Evolutionary conservation across 768 basidiomycete genomes (phyloP).

Genomic region (Lactifluus echinatus): DNA sequence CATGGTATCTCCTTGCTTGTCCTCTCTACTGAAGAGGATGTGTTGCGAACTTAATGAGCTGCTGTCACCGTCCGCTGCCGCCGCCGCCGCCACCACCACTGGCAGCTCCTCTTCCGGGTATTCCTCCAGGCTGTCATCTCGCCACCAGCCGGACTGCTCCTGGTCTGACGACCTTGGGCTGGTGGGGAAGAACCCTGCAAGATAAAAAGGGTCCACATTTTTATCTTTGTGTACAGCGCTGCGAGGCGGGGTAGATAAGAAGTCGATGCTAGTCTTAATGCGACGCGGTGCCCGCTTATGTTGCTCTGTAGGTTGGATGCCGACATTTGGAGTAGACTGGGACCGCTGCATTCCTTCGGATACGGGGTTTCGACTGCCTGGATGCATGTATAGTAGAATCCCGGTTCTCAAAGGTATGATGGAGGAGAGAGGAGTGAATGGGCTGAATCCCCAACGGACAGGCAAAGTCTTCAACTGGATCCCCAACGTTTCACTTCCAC

Average conservation of each 20-base stretch:
- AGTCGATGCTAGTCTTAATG: slow-evolving; percentile 19
- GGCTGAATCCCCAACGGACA: slow-evolving; percentile 11
- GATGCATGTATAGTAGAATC: slow-evolving; percentile 5
- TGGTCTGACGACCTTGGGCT: slow-evolving; percentile 22
- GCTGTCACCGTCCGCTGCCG: slow-evolving; percentile 22
- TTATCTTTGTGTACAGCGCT: slow-evolving; percentile 23
- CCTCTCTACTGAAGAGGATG: slow-evolving; percentile 26
- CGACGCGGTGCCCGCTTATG: slow-evolving; percentile 9
- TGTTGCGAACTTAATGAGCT: slow-evolving; percentile 22
- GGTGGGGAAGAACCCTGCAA: slow-evolving; percentile 42
- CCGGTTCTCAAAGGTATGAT: neutral
- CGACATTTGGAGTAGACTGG: slow-evolving; percentile 26
- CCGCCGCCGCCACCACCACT: too few species aligned
- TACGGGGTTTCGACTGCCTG: neutral
- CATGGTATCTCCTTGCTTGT: slow-evolving; percentile 31
- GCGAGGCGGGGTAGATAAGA: slow-evolving; percentile 14
- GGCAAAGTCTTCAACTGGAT: neutral
- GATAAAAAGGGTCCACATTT: slow-evolving; percentile 40
- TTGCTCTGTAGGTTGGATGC: neutral
- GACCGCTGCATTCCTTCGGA: slow-evolving; percentile 24
- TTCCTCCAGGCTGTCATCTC: slow-evolving; percentile 24
- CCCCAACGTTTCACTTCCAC: slow-evolving; percentile 21
- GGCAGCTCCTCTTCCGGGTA: slow-evolving; percentile 19
- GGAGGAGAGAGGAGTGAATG: neutral
- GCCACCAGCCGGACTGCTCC: slow-evolving; percentile 38